phyloP scores from a whole-genome alignment of 768 basidiomycete genomes.

The Bullera alba region DNA sequence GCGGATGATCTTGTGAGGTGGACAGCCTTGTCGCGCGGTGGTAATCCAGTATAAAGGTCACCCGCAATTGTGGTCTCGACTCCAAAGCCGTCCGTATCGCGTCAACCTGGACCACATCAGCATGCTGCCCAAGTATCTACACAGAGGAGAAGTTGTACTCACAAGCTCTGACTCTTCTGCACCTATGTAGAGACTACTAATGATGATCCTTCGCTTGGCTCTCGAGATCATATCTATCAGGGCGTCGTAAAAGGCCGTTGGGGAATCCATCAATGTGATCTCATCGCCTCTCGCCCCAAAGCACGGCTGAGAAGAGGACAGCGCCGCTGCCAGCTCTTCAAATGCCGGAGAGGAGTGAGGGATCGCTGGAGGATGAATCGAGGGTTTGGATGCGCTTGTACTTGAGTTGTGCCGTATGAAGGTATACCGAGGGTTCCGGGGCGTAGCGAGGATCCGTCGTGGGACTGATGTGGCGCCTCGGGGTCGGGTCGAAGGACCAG shows the following conservation, averaged over 20 bases:
- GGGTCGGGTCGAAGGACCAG: no score
- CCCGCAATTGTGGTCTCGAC: conserved; percentile 56
- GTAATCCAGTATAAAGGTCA: conserved; percentile 69
- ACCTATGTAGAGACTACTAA: conserved; percentile 54
- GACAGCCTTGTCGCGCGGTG: conserved; percentile 51
- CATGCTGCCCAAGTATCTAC: neutral
- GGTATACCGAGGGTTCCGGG: no score
- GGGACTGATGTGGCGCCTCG: no score
- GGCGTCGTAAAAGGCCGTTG: conserved; percentile 55
- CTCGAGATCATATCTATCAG: conserved; percentile 65
- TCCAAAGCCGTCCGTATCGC: conserved; percentile 59
- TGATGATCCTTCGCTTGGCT: conserved; percentile 73
- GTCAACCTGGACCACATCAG: conserved; percentile 55
- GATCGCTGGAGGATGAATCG: no score
- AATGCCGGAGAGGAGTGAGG: conserved; percentile 20
- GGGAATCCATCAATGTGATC: conserved; percentile 56
- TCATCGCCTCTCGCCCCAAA: conserved; percentile 47
- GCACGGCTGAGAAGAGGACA: conserved; percentile 37
- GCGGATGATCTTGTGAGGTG: conserved; percentile 47
- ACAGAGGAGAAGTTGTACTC: conserved; percentile 28
- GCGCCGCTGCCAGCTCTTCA: conserved; percentile 8
- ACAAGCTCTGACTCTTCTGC: conserved; percentile 67
- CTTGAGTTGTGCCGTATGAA: no score
- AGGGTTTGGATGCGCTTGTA: no score
- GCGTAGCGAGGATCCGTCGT: no score